Evolutionary conservation across 257 asterid species (phyloP).

Genomic region (Solanum infundibuliforme): DNA sequence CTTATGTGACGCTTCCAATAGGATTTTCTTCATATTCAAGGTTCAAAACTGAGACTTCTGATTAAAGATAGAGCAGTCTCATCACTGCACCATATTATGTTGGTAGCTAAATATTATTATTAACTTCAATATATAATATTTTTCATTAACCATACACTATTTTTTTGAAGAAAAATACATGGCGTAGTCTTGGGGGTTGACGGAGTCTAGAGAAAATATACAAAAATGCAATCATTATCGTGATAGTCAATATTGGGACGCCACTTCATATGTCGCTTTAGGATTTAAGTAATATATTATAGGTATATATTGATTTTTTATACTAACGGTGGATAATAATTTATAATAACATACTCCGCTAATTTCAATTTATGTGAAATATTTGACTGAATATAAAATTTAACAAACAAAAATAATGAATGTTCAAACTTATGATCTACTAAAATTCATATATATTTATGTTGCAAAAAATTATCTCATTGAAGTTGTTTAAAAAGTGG

Average conservation of each 20-base stretch:
- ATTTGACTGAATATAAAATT: background rate
- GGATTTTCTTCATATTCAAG: background rate
- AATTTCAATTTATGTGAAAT: no score
- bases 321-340: no score
- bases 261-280: background rate
- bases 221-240: background rate
- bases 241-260: background rate
- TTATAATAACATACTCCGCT: no score
- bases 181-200: background rate
- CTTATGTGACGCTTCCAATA: no score
- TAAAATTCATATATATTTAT: background rate
- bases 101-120: background rate
- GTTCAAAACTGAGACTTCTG: rapidly evolving
- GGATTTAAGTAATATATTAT: background rate
- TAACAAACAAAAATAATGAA: background rate
- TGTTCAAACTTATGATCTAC: background rate
- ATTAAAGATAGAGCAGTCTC: no score
- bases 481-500: background rate
- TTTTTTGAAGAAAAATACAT: background rate
- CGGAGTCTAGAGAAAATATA: background rate
- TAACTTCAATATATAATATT: background rate
- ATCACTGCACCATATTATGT: no score
- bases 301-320: no score
- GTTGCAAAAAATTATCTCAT: background rate
- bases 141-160: background rate